Base-by-base conservation (phyloP, 2,329 filamentous ascomycete species). In the Albifimbria verrucaria region DNA sequence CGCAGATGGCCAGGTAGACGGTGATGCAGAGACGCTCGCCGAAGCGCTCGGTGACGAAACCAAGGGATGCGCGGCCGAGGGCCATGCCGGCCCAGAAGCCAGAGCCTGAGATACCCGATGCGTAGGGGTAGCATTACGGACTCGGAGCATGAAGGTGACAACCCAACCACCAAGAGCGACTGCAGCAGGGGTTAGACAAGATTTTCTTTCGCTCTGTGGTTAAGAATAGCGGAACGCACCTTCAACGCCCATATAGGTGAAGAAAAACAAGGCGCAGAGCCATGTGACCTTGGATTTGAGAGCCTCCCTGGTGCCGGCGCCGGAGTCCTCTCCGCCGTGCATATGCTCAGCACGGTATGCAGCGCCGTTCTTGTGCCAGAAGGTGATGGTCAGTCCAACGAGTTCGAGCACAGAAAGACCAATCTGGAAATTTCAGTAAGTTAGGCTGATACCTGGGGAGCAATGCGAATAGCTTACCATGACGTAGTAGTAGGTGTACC, bases 41-140 rank as follows among this genome's bases (percentile, higher is more conserved):
- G 15, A 85, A 76, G 1, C 77, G 71, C 5, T 86, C 83, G 0
- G 88, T 92, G 1, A 90, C 78, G 56, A 92, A 90, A 0, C 87
- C 87, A 4, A 92, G 70, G 0, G 80, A 66, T 1, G 90, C 73
- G 1, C 89, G 76, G 0, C 89, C 89, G 0, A 87, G 68, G 0
- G 88, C 89, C 62, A 91, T 81, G 1, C 89, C 89, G n/a, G 88
- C 79, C 89, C 89, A 92, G 69, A 90, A 92, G 0, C 88, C 89
- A 0, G 88, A 89, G 0, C 82, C 84, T 0, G 83, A 84, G 69
- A 90, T 86, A 23, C 88, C 88, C n/a, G 85, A 85, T 0, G 83
- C 81, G 59, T 90, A 90, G 0, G 70, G 2, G 72, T 77, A 1
- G 83, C 88, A 6, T 85, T 71, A 15, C 89, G 80, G 10, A 90